Percentiles rank a stretch among this genome's conserved stretches.
phyloP scores from a whole-genome alignment of 495 filamentous ascomycete species.

The Aspergillus incahuasiensis region DNA sequence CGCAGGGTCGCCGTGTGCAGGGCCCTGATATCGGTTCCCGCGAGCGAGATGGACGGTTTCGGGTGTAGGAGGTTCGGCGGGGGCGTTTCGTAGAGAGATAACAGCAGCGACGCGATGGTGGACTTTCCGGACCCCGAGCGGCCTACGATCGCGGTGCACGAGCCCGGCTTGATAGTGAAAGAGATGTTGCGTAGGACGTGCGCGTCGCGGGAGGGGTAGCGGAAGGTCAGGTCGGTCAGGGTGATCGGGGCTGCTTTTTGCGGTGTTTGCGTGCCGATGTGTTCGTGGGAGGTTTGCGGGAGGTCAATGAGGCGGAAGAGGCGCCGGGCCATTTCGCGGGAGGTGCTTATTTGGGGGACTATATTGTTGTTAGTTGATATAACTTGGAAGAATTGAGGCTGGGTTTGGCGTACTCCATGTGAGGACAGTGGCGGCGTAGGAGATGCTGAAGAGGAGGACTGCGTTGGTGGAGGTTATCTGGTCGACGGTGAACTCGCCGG shows the following conservation, averaged over 20 bases:
- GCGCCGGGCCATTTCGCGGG: slow-evolving; percentile 65
- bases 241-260: slow-evolving; percentile 54
- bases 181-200: slow-evolving; percentile 55
- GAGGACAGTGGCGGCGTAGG: slow-evolving; percentile 63
- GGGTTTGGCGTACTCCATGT: slow-evolving; percentile 47
- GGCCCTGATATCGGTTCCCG: slow-evolving; percentile 45
- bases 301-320: slow-evolving; percentile 69
- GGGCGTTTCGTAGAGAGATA: slow-evolving; percentile 57
- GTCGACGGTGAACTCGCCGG: slow-evolving; percentile 41
- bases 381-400: no score
- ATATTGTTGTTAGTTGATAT: not conserved
- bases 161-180: slow-evolving; percentile 54
- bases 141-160: slow-evolving; percentile 72
- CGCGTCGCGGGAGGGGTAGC: slow-evolving; percentile 58
- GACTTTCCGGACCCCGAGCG: slow-evolving; percentile 85
- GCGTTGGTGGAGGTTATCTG: slow-evolving; percentile 70
- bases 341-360: slow-evolving; percentile 75
- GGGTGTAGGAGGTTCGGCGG: slow-evolving; percentile 8
- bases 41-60: slow-evolving; percentile 49
- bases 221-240: slow-evolving; percentile 58
- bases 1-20: slow-evolving; percentile 60
- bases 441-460: slow-evolving; percentile 76
- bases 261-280: slow-evolving; percentile 41
- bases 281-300: slow-evolving; percentile 55
- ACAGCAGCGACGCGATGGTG: slow-evolving; percentile 71